Conservation (phyloP, 1,284 basidiomycete species). For the Cryptococcus sp. region DNA sequence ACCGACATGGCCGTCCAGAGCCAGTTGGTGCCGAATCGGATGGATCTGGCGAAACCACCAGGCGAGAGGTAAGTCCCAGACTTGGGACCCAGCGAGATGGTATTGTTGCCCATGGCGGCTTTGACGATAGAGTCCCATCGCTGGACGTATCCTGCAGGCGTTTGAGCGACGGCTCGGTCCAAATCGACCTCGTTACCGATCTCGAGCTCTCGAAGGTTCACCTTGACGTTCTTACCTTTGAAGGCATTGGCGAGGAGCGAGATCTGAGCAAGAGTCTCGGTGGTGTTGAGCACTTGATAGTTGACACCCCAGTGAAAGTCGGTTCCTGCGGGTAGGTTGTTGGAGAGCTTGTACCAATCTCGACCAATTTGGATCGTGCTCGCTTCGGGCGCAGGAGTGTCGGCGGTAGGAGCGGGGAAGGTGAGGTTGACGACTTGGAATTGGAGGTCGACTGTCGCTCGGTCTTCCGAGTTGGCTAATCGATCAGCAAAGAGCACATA, state of each 20-base stretch:
- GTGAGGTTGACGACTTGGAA: constrained; percentile 20
- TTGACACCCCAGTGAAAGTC: constrained; percentile 66
- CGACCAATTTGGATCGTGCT: constrained; percentile 55
- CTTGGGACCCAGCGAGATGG: too few species aligned
- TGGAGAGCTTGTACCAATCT: constrained; percentile 55
- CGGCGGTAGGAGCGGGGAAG: constrained; percentile 53
- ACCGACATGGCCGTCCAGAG: too few species aligned
- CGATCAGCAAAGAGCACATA: neutral
- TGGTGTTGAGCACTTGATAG: constrained; percentile 55
- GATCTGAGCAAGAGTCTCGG: constrained; percentile 57
- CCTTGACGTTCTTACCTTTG: constrained; percentile 47
- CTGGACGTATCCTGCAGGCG: too few species aligned
- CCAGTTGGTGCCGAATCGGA: too few species aligned
- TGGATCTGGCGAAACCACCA: too few species aligned
- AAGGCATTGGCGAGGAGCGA: constrained; percentile 48
- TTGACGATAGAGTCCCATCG: too few species aligned
- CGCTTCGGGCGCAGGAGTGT: constrained; percentile 61
- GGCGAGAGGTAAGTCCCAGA: too few species aligned
- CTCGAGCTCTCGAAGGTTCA: constrained; percentile 56
- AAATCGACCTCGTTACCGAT: constrained; percentile 48
- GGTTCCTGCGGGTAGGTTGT: constrained; percentile 51
- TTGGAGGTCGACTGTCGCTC: constrained; percentile 10
- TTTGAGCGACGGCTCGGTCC: too few species aligned
- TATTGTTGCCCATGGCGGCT: too few species aligned
- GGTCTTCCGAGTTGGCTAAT: constrained; percentile 20